Evolutionary conservation across 1,284 basidiomycete species (phyloP).

Genomic region (Heterobasidion annosum): DNA sequence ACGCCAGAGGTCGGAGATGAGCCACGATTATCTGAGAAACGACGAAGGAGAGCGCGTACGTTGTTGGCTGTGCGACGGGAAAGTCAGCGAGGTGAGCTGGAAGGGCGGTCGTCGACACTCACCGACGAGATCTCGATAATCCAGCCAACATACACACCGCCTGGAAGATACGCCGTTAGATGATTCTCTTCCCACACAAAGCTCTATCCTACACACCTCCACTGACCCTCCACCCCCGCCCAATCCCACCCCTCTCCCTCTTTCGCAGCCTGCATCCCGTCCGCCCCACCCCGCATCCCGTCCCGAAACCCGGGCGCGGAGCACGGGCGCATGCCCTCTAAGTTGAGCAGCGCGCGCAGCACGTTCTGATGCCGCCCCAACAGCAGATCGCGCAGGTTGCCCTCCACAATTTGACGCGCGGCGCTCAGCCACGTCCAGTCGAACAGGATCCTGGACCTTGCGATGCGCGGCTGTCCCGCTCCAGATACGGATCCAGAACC

Average conservation of each 20-base stretch:
- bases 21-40: too few species aligned
- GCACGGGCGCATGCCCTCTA: slow-evolving; percentile 37
- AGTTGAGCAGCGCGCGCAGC: slow-evolving; percentile 26
- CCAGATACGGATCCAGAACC: background rate
- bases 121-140: slow-evolving; percentile 45
- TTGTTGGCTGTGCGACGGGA: slow-evolving; percentile 23
- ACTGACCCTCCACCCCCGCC: slow-evolving; percentile 46
- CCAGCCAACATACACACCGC: slow-evolving; percentile 49
- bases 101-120: slow-evolving; percentile 11
- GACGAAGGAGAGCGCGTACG: slow-evolving; percentile 14
- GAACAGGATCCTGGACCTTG: slow-evolving; percentile 1
- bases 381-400: slow-evolving; percentile 15
- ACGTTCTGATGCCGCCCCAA: slow-evolving; percentile 13
- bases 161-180: slow-evolving; percentile 17
- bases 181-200: background rate
- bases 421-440: slow-evolving; percentile 22
- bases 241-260: slow-evolving; percentile 42
- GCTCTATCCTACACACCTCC: slow-evolving; percentile 29
- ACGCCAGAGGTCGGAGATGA: background rate
- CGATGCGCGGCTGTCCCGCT: background rate
- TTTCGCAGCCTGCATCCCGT: slow-evolving; percentile 12
- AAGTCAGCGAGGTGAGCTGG: too few species aligned
- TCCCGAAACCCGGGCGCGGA: slow-evolving; percentile 29
- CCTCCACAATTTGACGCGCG: slow-evolving; percentile 18
- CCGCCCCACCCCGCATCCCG: background rate